Conservation (phyloP, 352 stramenopile species). For the Blastocystis sp. region DNA sequence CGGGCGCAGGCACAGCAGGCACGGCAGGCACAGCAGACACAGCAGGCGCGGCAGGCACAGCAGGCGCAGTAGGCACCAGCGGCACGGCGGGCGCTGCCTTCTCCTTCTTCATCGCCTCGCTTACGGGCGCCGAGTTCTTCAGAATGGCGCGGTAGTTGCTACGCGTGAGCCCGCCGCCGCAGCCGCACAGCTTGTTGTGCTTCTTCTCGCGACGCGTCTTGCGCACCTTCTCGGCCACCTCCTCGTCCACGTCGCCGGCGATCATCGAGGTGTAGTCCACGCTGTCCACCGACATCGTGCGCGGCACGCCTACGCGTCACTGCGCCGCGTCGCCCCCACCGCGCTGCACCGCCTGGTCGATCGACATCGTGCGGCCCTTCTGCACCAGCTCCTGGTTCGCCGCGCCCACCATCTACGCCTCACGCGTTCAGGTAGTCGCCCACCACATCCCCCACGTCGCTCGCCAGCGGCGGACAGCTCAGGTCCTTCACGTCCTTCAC, state of each 20-base stretch:
- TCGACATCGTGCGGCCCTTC: slow-evolving; percentile 60
- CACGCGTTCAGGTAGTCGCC: neutral
- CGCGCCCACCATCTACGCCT: slow-evolving; percentile 20
- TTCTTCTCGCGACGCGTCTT: slow-evolving; percentile 23
- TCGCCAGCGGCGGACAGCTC: slow-evolving; percentile 8
- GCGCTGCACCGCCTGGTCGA: slow-evolving; percentile 43
- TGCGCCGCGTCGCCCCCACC: neutral
- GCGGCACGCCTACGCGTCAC: slow-evolving; percentile 12
- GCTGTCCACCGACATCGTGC: slow-evolving; percentile 60
- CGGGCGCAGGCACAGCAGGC: neutral
- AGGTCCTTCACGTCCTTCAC: slow-evolving; percentile 50
- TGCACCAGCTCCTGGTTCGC: slow-evolving; percentile 58
- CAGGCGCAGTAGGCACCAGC: too few relatives aligned
- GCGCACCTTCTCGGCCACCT: slow-evolving; percentile 1
- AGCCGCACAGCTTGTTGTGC: slow-evolving; percentile 9
- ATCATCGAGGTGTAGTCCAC: slow-evolving; percentile 66
- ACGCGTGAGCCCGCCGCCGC: neutral
- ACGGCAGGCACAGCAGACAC: neutral
- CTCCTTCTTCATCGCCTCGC: neutral
- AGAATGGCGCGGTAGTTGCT: slow-evolving; percentile 41
- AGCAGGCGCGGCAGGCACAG: neutral
- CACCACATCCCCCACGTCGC: slow-evolving; percentile 1
- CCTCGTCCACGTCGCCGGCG: slow-evolving; percentile 42
- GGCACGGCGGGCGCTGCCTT: neutral
- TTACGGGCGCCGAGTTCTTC: slow-evolving; percentile 29